Evolutionary conservation across 495 filamentous ascomycete species (phyloP), one percentile per base, ranked within the genome.

Genomic region (Podospora australis): DNA sequence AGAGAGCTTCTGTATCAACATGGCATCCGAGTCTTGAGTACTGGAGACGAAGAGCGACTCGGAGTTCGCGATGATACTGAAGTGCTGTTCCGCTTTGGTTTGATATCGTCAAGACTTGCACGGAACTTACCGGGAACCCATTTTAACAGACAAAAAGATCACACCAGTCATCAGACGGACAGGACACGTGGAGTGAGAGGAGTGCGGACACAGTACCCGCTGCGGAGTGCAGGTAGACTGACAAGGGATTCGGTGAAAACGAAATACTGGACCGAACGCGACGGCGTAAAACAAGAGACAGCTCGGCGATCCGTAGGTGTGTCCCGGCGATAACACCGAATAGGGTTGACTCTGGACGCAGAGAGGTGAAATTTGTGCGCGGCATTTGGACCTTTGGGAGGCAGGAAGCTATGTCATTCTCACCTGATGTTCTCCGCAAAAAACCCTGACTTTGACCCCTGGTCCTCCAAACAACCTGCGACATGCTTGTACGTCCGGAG

Each of bases 361-460:
- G 13, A 19, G 22, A 40, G 25, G 23, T 24, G 22, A n/a, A 21
- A 43, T 28, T 43, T 43, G 40, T 7, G 8, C 13, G 16, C 21
- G 38, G 38, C 38, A 23, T 40, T 40, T 40, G 16, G 38, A 40
- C 38, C 38, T 40, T 11, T 20, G 14, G 14, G 23, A 40, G 23
- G 13, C 21, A 26, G 23, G 22, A 14, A 24, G 40, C 40, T n/a
- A 24, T 28, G 40, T 40, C 38, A 43, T 24, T 43, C 20, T 43
- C 40, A 23, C 14, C 40, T 43, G 40, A 43, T 43, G 40, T 43
- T 43, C 40, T 43, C 40, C 40, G 40, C 40, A 43, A 28, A 43
- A 43, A 43, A 16, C 20, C 13, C 17, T 22, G 17, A 40, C 21
- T 23, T 14, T 10, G 22, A 21, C 21, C 40, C 40, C 40, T 24